Base-by-base conservation (phyloP, 2,329 filamentous ascomycete genomes). In the Metarhizium brunneum region DNA sequence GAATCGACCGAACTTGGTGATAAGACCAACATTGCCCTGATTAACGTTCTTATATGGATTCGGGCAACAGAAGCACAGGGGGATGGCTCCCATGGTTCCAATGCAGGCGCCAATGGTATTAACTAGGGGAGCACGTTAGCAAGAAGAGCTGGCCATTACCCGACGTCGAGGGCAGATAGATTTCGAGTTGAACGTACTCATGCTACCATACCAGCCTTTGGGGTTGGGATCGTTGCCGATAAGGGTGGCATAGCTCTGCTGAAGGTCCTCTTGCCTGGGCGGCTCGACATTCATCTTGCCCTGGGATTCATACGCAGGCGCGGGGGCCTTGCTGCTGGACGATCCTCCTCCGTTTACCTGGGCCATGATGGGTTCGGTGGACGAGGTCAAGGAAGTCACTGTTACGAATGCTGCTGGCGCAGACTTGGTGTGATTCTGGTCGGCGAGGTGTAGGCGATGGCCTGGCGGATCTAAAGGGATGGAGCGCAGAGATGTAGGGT, bases 1-100 rank as follows among this genome's bases (percentile, higher is more conserved):
- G 76, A 99, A 97, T 61, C 86, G 81, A 66, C 94, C 94, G 63
- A 99, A 99, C 73, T 92, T 95, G 67, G 92, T 96, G 69, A 99
- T 87, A 48, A 99, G 81, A 58, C 94, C 94, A 51, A 99, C 94
- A 64, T 96, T 92, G 64, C 94, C 94, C 76, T 97, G 94, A 55
- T 82, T 77, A 57, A 99, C 92, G 50, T 84, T 86, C 77, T 95
- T 95, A 81, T 92, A 97, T 2, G 92, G 94, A 75, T 99, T 99
- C 52, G 94, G 94, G 76, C 88, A 96, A 73, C 86, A 78, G 68
- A 96, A 74, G 71, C 92, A 95, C 83, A 92, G 95, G 4, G 94
- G 94, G 62, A 97, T 80, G 18, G 94, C 91, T 52, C 94, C 94
- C 25, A 88, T 66, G 49, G 84, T 87, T 63, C 94, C 94, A 54